These are phyloP conservation scores for Suillus lakei DNA, from an alignment of 768 basidiomycete genomes.

Conservation along the genomic window DNA sequence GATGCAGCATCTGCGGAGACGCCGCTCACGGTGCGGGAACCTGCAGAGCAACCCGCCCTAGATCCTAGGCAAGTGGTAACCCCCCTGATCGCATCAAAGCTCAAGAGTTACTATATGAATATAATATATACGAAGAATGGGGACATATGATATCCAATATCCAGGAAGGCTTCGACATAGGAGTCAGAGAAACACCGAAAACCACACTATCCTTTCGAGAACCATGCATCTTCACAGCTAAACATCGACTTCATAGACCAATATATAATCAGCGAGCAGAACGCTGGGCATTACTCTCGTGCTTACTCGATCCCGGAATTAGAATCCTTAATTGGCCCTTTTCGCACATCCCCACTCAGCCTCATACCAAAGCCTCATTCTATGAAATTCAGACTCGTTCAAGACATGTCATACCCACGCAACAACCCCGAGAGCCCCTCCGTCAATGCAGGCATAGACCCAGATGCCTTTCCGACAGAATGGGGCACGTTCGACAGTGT, in stretches of 20 bases:
- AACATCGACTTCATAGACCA: background rate
- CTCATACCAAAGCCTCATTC: constrained; percentile 42
- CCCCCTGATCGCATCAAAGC: no score
- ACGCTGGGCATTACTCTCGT: constrained; percentile 38
- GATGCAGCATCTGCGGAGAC: no score
- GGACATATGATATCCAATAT: no score
- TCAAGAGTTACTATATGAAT: no score
- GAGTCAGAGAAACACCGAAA: no score
- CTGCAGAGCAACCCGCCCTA: no score
- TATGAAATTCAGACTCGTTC: constrained; percentile 38
- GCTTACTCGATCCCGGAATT: constrained; percentile 30
- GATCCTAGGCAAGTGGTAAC: no score
- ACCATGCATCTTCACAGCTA: no score
- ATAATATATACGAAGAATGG: no score
- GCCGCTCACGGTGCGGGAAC: no score
- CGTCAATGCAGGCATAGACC: constrained; percentile 36
- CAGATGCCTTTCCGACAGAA: constrained; percentile 27
- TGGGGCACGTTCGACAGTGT: constrained; percentile 31
- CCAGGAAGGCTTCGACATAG: no score
- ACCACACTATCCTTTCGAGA: no score
- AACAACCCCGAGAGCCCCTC: constrained; percentile 17
- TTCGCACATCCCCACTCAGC: constrained; percentile 44
- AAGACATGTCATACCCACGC: constrained; percentile 35
- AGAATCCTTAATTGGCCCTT: constrained; percentile 43
- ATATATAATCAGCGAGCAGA: constrained; percentile 27